phyloP scores from a whole-genome alignment of 2,329 filamentous ascomycete genomes.

The Aspergillus sp. region DNA sequence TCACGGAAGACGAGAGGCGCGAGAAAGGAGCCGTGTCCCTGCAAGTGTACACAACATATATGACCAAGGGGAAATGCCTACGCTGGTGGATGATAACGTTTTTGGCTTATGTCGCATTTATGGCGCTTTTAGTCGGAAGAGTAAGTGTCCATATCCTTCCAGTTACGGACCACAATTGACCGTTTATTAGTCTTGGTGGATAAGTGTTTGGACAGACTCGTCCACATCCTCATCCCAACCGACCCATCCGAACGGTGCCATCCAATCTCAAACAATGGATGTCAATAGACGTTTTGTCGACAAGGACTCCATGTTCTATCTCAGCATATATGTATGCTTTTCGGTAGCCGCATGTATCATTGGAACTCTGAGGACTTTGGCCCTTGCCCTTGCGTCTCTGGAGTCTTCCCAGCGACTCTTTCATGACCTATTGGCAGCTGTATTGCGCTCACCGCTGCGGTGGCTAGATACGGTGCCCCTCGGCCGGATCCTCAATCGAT shows the following conservation, averaged over 20 bases:
- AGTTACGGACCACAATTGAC: slow-evolving; percentile 4
- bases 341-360: slow-evolving; percentile 60
- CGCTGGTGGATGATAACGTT: slow-evolving; percentile 61
- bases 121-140: slow-evolving; percentile 56
- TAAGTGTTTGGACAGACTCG: slow-evolving; percentile 49
- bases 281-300: slow-evolving; percentile 5
- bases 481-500: slow-evolving; percentile 74
- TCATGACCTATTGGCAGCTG: slow-evolving; percentile 64
- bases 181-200: slow-evolving; percentile 47
- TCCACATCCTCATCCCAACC: slow-evolving; percentile 20
- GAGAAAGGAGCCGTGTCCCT: slow-evolving; percentile 70
- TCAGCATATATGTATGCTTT: slow-evolving; percentile 62
- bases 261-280: background rate
- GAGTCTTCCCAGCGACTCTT: slow-evolving; percentile 69
- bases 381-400: slow-evolving; percentile 64
- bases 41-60: slow-evolving; percentile 67
- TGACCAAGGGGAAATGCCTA: slow-evolving; percentile 66
- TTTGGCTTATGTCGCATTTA: slow-evolving; percentile 57
- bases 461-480: slow-evolving; percentile 79
- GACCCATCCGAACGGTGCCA: background rate
- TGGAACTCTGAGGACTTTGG: slow-evolving; percentile 47
- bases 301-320: slow-evolving; percentile 52
- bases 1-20: slow-evolving; percentile 73
- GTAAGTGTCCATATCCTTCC: slow-evolving; percentile 35
- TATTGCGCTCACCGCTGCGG: slow-evolving; percentile 71